Evolutionary conservation across 768 basidiomycete species (phyloP).

Genomic region (Glaciozyma antarctica): DNA sequence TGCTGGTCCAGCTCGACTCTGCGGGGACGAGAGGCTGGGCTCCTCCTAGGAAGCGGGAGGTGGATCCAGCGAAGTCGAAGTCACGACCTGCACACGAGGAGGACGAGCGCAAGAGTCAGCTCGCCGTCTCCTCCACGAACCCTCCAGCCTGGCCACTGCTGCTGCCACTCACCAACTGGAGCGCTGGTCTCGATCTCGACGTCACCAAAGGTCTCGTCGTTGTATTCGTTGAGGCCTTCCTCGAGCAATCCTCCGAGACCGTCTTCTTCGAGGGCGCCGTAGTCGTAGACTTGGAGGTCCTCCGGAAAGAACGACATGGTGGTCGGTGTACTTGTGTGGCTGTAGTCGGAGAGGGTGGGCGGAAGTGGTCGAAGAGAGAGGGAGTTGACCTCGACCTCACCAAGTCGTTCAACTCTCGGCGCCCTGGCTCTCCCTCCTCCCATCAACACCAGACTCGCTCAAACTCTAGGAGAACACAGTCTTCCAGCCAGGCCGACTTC

Average conservation of each 20-base stretch:
- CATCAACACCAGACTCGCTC: no score
- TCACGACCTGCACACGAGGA: constrained; percentile 59
- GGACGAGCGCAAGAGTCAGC: neutral
- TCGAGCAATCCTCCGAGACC: constrained; percentile 76
- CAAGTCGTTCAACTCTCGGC: no score
- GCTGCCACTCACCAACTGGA: constrained; percentile 52
- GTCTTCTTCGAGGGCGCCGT: constrained; percentile 73
- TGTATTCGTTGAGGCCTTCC: constrained; percentile 84
- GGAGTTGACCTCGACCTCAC: no score
- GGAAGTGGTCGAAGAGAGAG: no score
- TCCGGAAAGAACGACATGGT: constrained; percentile 41
- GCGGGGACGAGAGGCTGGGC: neutral
- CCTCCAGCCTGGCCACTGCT: neutral
- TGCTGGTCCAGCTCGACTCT: neutral
- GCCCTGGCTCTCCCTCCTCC: no score
- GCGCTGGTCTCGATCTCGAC: constrained; percentile 41
- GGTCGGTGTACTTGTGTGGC: no score
- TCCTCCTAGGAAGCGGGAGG: constrained; percentile 26
- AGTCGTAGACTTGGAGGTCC: constrained; percentile 81
- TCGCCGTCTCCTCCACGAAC: no score
- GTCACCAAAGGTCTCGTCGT: constrained; percentile 92
- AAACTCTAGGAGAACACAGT: no score
- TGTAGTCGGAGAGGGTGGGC: no score
- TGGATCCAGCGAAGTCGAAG: constrained; percentile 65
- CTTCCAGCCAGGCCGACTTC: no score